Percentiles rank a stretch among this genome's conserved stretches.
Evolutionary conservation across 139 green algal genomes (phyloP).

Genomic region (Yamagishiella unicocca): DNA sequence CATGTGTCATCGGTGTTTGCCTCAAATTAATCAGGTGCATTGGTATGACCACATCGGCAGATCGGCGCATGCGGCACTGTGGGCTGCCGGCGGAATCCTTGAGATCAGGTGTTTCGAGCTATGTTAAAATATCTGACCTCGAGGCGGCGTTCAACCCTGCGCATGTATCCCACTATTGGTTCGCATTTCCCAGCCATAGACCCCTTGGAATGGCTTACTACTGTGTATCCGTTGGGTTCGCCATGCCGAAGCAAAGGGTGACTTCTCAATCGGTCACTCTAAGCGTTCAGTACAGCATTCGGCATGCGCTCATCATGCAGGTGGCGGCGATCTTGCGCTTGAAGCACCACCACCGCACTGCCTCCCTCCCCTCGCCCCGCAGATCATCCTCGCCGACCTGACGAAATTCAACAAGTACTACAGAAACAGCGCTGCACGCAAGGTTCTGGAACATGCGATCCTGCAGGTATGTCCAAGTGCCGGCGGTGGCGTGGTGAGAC

Average conservation of each 20-base stretch:
- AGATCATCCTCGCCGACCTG: constrained; percentile 25
- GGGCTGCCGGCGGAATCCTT: no score
- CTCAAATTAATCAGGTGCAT: no score
- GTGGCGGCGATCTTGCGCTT: neutral
- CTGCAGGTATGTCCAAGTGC: neutral
- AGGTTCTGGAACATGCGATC: neutral
- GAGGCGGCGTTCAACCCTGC: no score
- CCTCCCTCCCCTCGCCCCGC: neutral
- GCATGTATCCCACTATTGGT: no score
- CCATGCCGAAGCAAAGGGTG: neutral
- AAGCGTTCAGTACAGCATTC: neutral
- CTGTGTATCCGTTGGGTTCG: neutral
- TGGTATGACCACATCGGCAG: no score
- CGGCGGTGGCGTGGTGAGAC: neutral
- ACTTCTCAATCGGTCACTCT: neutral
- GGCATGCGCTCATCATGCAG: neutral
- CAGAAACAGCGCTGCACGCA: neutral
- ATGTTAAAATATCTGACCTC: no score
- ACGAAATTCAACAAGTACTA: constrained; percentile 27
- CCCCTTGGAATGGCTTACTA: no score
- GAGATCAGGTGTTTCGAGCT: no score
- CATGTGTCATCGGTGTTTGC: no score
- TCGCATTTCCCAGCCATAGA: no score
- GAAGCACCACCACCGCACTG: no score
- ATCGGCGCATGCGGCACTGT: no score